Evolutionary conservation across 2,329 filamentous ascomycete species (phyloP), one percentile per base, ranked within the genome.

Genomic region (Fusarium euwallaceae): DNA sequence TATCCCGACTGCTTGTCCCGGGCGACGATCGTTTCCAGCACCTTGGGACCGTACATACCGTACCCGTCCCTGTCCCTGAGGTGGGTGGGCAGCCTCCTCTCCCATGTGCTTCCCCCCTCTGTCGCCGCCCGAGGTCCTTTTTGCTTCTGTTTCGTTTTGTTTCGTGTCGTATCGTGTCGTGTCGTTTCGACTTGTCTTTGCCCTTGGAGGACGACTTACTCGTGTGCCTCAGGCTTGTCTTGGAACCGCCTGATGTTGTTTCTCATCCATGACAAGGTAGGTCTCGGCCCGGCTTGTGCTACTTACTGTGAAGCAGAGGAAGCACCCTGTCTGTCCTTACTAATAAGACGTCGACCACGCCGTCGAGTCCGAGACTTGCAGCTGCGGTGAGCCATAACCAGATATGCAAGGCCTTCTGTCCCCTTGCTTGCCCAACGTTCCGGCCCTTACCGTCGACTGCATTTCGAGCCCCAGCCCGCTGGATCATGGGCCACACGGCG

Each of bases 331-430:
- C 24, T 56, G 22, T 64, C 51, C 61, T 43, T 39, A 56, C 34
- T 55, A 45, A 66, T 64, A 65, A 60, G 39, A 61, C 65, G 45
- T 66, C 58, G 20, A 48, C 70, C 72, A 73, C 70, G 63, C 63
- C 55, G 56, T 68, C 63, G 63, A 73, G 51, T 68, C 61, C 72
- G 66, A 61, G 69, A 75, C 70, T 53, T 63, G 60, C 72, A 71
- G 61, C 56, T 73, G 66, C 61, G 58, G 72, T 75, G 72, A 66
- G 41, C 63, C 70, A 58, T 53, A 70, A 63, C 34, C 17, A 61
- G 51, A 32, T n/a, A 61, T 75, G 60, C 34, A 73, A 41, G 36
- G 17, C 14, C 61, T 41, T 45, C 32, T 69, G 32, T 34, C 32
- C 36, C 32, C 32, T 34, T 34, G 32, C 32, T 71, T 62, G 56